phyloP scores from a whole-genome alignment of 352 stramenopile species.

The Peronosclerospora sorghi region DNA sequence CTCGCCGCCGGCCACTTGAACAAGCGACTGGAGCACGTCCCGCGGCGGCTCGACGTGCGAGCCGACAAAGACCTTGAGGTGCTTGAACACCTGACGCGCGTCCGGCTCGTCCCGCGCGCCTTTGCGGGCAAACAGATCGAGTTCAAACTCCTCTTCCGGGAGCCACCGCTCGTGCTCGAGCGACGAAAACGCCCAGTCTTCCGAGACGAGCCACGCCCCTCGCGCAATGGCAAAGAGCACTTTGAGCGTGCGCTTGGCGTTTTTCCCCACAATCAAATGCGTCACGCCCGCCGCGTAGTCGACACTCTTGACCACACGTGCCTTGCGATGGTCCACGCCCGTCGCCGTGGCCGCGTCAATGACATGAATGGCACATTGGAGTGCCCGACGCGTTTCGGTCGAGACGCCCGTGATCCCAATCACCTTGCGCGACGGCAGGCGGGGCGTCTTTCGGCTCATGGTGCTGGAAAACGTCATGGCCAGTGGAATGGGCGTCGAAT shows the following conservation, averaged over 20 bases:
- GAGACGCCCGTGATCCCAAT: constrained; percentile 73
- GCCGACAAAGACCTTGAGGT: constrained; percentile 60
- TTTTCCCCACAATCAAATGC: constrained; percentile 59
- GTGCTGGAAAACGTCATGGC: constrained; percentile 23
- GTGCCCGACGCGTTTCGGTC: constrained; percentile 34
- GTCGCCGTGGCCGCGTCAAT: constrained; percentile 57
- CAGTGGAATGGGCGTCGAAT: constrained; percentile 22
- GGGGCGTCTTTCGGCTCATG: constrained; percentile 17
- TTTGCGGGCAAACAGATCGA: constrained; percentile 42
- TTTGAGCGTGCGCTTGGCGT: constrained; percentile 73
- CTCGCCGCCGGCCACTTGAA: constrained; percentile 69
- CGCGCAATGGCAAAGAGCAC: constrained; percentile 74
- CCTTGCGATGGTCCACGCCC: constrained; percentile 41
- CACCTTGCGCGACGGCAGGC: constrained; percentile 33
- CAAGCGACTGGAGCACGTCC: constrained; percentile 58
- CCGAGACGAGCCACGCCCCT: constrained; percentile 69
- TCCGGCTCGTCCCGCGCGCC: constrained; percentile 31
- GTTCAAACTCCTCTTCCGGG: constrained; percentile 52
- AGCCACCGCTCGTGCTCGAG: constrained; percentile 66
- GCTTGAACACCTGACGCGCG: constrained; percentile 44
- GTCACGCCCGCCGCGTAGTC: constrained; percentile 64
- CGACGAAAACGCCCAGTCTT: constrained; percentile 69
- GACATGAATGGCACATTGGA: constrained; percentile 68
- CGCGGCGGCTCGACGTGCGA: constrained; percentile 61
- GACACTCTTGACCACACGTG: constrained; percentile 66